Evolutionary conservation across 345 rosid species (phyloP), one percentile per base, ranked within the genome.

Genomic region (Hibiscus trionum): DNA sequence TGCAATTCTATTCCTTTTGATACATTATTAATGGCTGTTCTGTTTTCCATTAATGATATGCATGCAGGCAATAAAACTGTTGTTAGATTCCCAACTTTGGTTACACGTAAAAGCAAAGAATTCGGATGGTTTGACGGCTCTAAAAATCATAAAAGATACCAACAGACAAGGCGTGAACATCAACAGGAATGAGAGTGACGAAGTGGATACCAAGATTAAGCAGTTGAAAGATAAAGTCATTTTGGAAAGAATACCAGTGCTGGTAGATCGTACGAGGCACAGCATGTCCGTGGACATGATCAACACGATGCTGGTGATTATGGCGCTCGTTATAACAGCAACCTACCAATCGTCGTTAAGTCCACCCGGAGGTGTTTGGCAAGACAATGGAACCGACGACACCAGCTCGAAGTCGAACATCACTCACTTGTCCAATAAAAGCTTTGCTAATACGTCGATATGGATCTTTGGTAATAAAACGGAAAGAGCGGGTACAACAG

Each of bases 191-290:
- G 46, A 10, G 46, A 44, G 5, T 12, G 16, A 12, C 53, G 5
- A 12, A 12, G 16, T 14, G 16, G 11, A 4, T 3, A 37, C 42
- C 52, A 47, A 49, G 53, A 49, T 49, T 49, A 49, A 49, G 1
- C 53, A 5, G n/a, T 49, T 49, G 1, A 49, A 49, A 16, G 16
- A 4, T 12, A 14, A 49, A 14, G 53, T 49, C 1, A 3, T 0
- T 1, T 1, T 1, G 0, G 15, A 0, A 1, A 12, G 17, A 49
- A 49, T 0, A 0, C 11, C 1, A 1, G n/a, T 14, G 6, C 0
- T 1, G 53, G 7, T 1, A 49, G 10, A 6, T 52, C 57, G 24
- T 52, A 0, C 21, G 17, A n/a, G 21, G 57, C 0, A 1, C 19
- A 52, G 17, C 57, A 1, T 52, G 9, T 52, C 57, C 0, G 10